Evolutionary conservation across 1,139 yeast species (phyloP).

Genomic region (Meyerozyma sp.): DNA sequence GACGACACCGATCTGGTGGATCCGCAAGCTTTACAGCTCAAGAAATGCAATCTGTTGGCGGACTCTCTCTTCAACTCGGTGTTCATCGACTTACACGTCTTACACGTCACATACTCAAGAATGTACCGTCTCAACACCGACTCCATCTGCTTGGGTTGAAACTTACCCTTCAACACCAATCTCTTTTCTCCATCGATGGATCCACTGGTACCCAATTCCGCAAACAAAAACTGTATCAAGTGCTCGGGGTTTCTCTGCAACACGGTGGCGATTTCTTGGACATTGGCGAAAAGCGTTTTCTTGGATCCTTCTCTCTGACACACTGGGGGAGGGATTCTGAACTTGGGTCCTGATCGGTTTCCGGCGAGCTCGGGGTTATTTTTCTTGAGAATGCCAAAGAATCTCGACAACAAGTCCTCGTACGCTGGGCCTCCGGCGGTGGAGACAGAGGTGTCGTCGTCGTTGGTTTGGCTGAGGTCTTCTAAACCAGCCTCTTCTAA

Average conservation of each 20-base stretch:
- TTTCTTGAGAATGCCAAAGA: slow-evolving; percentile 77
- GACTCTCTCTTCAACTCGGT: slow-evolving; percentile 93
- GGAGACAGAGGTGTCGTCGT: slow-evolving; percentile 19
- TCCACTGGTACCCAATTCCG: slow-evolving; percentile 99
- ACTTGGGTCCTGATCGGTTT: slow-evolving; percentile 86
- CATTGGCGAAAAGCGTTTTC: slow-evolving; percentile 93
- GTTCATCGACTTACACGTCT: slow-evolving; percentile 97
- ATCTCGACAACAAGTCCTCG: slow-evolving; percentile 72
- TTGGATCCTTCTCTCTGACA: slow-evolving; percentile 97
- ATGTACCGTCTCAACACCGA: slow-evolving; percentile 94
- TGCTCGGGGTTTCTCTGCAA: slow-evolving; percentile 97
- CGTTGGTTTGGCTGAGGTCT: slow-evolving; percentile 20
- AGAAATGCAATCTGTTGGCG: slow-evolving; percentile 92
- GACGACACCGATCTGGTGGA: slow-evolving; percentile 95
- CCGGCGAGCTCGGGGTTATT: slow-evolving; percentile 99
- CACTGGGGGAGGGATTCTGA: slow-evolving; percentile 96
- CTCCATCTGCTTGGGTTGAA: slow-evolving; percentile 96
- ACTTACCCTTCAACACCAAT: slow-evolving; percentile 94
- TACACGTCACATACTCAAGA: slow-evolving; percentile 95
- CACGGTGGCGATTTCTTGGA: slow-evolving; percentile 89
- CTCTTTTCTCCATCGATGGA: slow-evolving; percentile 97
- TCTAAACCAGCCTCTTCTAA: slow-evolving; percentile 87
- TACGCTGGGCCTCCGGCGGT: slow-evolving; percentile 66
- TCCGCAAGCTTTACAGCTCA: slow-evolving; percentile 98
- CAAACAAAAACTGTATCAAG: slow-evolving; percentile 91